Evolutionary conservation across 192 early-diverging fungal species (phyloP).

Genomic region (Glomus cerebriforme): DNA sequence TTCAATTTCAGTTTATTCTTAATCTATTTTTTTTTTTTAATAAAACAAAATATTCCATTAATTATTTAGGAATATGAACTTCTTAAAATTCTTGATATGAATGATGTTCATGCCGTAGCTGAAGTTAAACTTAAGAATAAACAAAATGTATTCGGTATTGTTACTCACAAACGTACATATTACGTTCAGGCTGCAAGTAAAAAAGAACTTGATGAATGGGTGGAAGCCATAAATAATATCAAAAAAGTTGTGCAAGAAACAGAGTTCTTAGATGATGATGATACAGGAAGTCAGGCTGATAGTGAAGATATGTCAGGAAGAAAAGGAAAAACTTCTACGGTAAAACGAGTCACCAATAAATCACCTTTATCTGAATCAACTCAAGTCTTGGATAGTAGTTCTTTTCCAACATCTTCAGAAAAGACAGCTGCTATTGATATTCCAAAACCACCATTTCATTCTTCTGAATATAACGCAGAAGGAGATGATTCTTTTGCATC

Average conservation of each 20-base stretch:
- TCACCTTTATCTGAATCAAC: background rate
- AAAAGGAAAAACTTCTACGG: background rate
- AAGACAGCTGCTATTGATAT: conserved; percentile 15
- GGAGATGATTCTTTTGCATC: background rate
- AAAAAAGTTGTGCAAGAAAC: conserved; percentile 38
- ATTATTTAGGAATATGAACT: conserved; percentile 73
- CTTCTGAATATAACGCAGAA: background rate
- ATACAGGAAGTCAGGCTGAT: conserved; percentile 25
- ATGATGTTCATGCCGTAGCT: conserved; percentile 69
- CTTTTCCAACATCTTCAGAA: background rate
- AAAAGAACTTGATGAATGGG: conserved; percentile 70
- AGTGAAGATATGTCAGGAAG: conserved; percentile 3
- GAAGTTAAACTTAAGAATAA: conserved; percentile 70
- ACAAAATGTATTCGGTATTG: conserved; percentile 71
- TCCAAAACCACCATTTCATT: background rate
- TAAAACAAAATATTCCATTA: background rate
- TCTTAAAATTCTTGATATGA: conserved; percentile 69
- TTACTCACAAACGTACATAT: conserved; percentile 72
- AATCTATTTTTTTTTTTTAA: no score
- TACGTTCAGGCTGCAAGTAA: conserved; percentile 64
- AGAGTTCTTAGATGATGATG: conserved; percentile 9
- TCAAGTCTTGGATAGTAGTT: background rate
- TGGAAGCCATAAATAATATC: conserved; percentile 44
- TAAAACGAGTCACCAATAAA: background rate
- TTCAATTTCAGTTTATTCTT: background rate